These are phyloP conservation scores for Tulasnella sp. DNA, from an alignment of 768 basidiomycete species.

Conservation along the genomic window DNA sequence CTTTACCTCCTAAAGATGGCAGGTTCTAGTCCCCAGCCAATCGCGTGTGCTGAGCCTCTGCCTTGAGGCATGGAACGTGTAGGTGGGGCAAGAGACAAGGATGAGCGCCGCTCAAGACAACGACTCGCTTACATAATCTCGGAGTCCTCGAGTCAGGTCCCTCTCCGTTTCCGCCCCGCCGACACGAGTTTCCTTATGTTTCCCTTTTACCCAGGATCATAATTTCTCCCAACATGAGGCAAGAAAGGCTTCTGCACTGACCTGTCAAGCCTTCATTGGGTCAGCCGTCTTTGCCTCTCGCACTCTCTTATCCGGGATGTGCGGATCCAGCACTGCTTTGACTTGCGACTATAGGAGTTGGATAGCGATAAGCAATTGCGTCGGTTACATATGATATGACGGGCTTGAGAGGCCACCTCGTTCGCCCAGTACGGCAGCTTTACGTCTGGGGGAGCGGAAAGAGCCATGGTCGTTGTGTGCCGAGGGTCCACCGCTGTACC, in stretches of 20 bases:
- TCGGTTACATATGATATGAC: not conserved
- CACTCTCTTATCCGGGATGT: not conserved
- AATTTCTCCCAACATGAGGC: not conserved
- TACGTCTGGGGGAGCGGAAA: not conserved
- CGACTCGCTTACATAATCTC: not conserved
- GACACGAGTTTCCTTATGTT: slow-evolving; percentile 3
- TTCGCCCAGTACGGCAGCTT: not conserved
- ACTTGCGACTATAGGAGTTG: not conserved
- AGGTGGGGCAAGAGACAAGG: slow-evolving; percentile 6
- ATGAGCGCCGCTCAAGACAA: not conserved
- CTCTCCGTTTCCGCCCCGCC: not conserved
- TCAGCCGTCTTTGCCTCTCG: not conserved
- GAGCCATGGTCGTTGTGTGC: not conserved
- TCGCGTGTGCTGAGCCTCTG: not conserved
- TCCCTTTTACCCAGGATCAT: not conserved
- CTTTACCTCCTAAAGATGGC: slow-evolving; percentile 2
- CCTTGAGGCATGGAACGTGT: slow-evolving; percentile 5
- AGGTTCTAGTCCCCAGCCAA: not conserved
- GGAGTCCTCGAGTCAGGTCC: not conserved
- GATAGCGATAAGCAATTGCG: slow-evolving; percentile 8
- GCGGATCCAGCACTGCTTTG: slow-evolving; percentile 1
- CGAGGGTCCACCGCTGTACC: slow-evolving; percentile 8
- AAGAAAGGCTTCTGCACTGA: not conserved
- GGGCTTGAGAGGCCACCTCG: not conserved
- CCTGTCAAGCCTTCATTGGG: not conserved